Percentiles rank a stretch among this genome's conserved stretches.
Evolutionary conservation across 768 basidiomycete species (phyloP).

Genomic region (Suillus subalutaceus): DNA sequence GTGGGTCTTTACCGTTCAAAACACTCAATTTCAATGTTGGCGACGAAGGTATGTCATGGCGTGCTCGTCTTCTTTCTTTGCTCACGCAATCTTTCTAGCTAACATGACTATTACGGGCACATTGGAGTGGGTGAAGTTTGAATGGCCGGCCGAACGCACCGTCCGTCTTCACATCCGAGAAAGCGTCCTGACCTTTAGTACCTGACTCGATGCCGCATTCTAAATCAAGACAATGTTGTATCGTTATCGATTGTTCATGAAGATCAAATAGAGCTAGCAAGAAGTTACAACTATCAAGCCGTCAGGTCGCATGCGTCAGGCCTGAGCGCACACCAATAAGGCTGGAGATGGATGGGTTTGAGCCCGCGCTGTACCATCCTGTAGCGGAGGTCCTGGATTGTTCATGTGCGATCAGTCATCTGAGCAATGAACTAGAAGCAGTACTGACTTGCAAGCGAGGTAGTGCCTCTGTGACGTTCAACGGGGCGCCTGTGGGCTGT

Average conservation of each 20-base stretch:
- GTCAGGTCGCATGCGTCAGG: conserved; percentile 46
- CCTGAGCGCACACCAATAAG: conserved; percentile 57
- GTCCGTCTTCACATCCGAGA: conserved; percentile 84
- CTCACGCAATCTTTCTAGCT: conserved; percentile 33
- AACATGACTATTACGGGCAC: conserved; percentile 64
- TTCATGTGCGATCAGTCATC: background rate
- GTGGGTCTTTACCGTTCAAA: conserved; percentile 86
- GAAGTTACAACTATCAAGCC: conserved; percentile 17
- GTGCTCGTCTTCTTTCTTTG: background rate
- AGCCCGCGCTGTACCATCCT: conserved; percentile 53
- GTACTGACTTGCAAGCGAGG: conserved; percentile 48
- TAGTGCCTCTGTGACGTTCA: conserved; percentile 43
- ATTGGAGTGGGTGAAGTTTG: conserved; percentile 74
- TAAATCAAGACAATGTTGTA: background rate
- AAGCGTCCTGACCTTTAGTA: conserved; percentile 84
- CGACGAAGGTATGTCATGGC: conserved; percentile 63
- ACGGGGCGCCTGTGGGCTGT: conserved; percentile 36
- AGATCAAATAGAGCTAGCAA: background rate
- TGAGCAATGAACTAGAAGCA: background rate
- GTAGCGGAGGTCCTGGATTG: conserved; percentile 43
- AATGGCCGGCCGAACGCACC: conserved; percentile 84
- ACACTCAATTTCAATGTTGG: conserved; percentile 84
- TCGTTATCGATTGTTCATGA: background rate
- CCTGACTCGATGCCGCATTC: conserved; percentile 34
- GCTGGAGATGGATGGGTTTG: conserved; percentile 52